Evolutionary conservation across 139 green algal genomes (phyloP), one percentile per base, ranked within the genome.

Genomic region (Mychonastes homosphaera): DNA sequence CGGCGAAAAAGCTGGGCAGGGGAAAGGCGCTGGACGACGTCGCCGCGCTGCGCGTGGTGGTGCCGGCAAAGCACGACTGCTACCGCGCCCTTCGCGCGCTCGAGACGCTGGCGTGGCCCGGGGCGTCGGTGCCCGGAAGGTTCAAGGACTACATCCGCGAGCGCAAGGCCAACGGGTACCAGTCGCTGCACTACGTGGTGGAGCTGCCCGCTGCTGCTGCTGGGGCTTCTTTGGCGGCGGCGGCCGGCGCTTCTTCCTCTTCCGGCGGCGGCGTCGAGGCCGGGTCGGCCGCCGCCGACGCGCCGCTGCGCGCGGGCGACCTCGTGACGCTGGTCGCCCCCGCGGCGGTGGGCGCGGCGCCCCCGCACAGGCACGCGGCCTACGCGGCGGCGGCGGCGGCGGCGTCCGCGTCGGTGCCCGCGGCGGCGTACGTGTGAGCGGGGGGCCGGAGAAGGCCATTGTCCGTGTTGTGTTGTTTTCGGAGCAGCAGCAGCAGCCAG

Each of bases 111-210:
- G n/a, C n/a, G n/a, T 91, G 77, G 77, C n/a, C n/a, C n/a, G n/a
- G n/a, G n/a, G 27, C 38, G 32, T 16, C 68, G 13, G 64, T 90
- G 43, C 45, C 56, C 9, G 80, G 68, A 3, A 67, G 64, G 45
- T 76, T 65, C 53, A 90, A 81, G 79, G 83, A 96, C 55, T 96
- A 96, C 75, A 84, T 96, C 55, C 53, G 70, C 1, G 40, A 49
- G 21, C 76, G 77, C 48, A 96, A 96, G 72, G 44, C 47, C 30
- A 96, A 95, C 53, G 88, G 88, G 32, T 96, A 96, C 74, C 77
- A 82, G 53, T 81, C 59, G 13, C 62, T 94, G 34, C 35, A 34
- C 47, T 9, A n/a, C 23, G n/a, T 10, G 10, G 50, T 57, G 3
- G 18, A 21, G 8, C 13, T 32, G 34, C 53, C 29, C 4, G 6